A percentile compares a stretch with the other conserved stretches of the same genome.
These are phyloP conservation scores for Flaveria ramosissima DNA, from an alignment of 129 eudicot species.

Conservation along the genomic window DNA sequence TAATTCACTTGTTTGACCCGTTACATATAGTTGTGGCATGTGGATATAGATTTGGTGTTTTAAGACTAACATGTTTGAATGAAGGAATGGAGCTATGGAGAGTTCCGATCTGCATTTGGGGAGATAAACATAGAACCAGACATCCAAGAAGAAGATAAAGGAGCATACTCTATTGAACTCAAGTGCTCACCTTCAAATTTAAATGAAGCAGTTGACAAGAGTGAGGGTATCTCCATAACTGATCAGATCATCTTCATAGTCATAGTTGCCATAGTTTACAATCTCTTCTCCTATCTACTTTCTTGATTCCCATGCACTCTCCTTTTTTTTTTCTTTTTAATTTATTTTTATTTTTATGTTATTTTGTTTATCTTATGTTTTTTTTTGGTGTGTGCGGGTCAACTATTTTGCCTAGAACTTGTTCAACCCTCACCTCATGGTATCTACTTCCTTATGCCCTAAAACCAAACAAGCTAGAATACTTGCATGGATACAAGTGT, in stretches of 20 bases:
- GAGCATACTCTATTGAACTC: constrained; percentile 68
- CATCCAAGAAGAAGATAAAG: constrained; percentile 43
- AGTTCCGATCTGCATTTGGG: constrained; percentile 62
- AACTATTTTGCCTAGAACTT: constrained; percentile 16
- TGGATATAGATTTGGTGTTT: neutral
- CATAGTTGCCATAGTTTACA: constrained; percentile 47
- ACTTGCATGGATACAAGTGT: constrained; percentile 24
- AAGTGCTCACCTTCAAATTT: constrained; percentile 57
- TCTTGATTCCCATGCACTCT: constrained; percentile 26
- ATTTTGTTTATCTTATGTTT: neutral
- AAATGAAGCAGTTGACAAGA: constrained; percentile 39
- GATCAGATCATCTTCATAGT: constrained; percentile 62
- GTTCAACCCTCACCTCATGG: constrained; percentile 22
- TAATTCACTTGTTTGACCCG: neutral
- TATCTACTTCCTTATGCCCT: constrained; percentile 24
- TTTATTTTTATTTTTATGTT: neutral
- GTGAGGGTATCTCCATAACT: constrained; percentile 44
- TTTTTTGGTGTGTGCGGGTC: constrained; percentile 18
- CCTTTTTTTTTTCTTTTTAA: neutral
- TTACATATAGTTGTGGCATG: no score
- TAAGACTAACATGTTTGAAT: constrained; percentile 26
- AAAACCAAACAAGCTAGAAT: constrained; percentile 23
- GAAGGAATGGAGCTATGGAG: constrained; percentile 75
- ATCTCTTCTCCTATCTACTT: constrained; percentile 38
- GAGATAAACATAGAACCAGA: constrained; percentile 60